A percentile compares a stretch with the other conserved stretches of the same genome.
phyloP scores from a whole-genome alignment of 2,329 filamentous ascomycete genomes.

The Fusarium luffae region DNA sequence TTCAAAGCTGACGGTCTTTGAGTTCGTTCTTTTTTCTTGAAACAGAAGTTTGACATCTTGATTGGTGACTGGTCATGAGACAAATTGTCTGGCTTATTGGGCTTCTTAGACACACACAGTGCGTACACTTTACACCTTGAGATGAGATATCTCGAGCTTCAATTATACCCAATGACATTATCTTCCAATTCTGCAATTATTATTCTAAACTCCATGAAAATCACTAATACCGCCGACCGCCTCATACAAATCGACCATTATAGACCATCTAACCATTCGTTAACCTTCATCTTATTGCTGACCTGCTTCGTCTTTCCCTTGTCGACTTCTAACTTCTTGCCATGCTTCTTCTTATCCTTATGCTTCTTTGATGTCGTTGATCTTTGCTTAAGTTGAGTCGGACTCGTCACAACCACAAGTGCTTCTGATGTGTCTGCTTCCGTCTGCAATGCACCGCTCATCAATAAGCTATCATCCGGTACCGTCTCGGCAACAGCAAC shows the following conservation, averaged over 20 bases:
- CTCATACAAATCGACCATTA: neutral
- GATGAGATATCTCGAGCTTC: neutral
- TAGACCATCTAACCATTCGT: slow-evolving; percentile 35
- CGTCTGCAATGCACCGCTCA: slow-evolving; percentile 31
- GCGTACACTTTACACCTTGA: neutral
- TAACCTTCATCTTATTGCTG: slow-evolving; percentile 35
- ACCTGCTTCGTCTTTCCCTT: slow-evolving; percentile 42
- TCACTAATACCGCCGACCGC: neutral
- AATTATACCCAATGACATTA: neutral
- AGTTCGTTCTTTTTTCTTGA: no score
- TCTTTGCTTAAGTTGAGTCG: slow-evolving; percentile 3
- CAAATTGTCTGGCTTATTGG: neutral
- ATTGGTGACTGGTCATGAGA: neutral
- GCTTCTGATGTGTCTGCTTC: neutral
- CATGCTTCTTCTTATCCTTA: slow-evolving; percentile 38
- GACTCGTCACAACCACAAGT: slow-evolving; percentile 18
- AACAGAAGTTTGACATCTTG: no score
- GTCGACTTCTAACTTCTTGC: slow-evolving; percentile 27
- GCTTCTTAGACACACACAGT: neutral
- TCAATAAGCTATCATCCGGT: neutral
- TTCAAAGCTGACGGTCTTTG: no score
- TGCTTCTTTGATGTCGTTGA: slow-evolving; percentile 27
- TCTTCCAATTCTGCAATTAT: neutral
- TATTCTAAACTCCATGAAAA: neutral
- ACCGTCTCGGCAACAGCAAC: slow-evolving; percentile 8